Percentiles rank a stretch among this genome's conserved stretches.
phyloP scores from a whole-genome alignment of 2,329 filamentous ascomycete species.

The Fusarium domesticum region DNA sequence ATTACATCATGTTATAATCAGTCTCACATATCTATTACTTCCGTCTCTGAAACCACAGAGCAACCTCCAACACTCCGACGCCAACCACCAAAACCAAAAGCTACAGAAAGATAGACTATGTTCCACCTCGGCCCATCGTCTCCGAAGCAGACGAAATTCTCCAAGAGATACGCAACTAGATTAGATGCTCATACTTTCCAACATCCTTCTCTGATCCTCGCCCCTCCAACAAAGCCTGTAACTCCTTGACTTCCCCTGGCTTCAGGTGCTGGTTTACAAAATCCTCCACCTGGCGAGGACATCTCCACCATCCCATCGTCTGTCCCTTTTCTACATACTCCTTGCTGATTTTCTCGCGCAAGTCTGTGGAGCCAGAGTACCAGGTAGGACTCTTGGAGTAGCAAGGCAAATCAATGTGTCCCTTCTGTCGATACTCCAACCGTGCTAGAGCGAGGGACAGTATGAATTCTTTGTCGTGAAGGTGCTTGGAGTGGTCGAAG shows the following conservation, averaged over 20 bases:
- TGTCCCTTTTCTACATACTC: slow-evolving; percentile 18
- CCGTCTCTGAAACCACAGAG: too few relatives aligned
- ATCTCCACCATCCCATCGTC: slow-evolving; percentile 23
- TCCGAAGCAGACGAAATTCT: slow-evolving; percentile 26
- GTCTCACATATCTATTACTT: too few relatives aligned
- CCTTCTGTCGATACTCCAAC: slow-evolving; percentile 22
- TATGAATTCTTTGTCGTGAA: slow-evolving; percentile 20
- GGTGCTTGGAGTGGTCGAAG: slow-evolving; percentile 23
- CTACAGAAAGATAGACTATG: slow-evolving; percentile 19
- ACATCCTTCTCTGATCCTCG: slow-evolving; percentile 10
- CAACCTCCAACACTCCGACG: too few relatives aligned
- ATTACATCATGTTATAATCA: too few relatives aligned
- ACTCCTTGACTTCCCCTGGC: slow-evolving; percentile 12
- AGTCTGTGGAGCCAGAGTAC: background rate
- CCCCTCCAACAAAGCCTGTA: slow-evolving; percentile 22
- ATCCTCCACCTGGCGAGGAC: slow-evolving; percentile 18
- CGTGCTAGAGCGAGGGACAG: slow-evolving; percentile 18
- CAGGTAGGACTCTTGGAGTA: slow-evolving; percentile 1
- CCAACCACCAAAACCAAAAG: too few relatives aligned
- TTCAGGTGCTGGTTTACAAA: slow-evolving; percentile 19
- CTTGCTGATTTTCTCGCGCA: slow-evolving; percentile 10
- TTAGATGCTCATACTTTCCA: slow-evolving; percentile 13
- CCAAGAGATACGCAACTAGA: slow-evolving; percentile 19
- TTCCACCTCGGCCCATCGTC: slow-evolving; percentile 28
- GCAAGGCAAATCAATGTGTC: slow-evolving; percentile 14